Conservation (phyloP, 768 basidiomycete species). For the Mycena rosella region DNA sequence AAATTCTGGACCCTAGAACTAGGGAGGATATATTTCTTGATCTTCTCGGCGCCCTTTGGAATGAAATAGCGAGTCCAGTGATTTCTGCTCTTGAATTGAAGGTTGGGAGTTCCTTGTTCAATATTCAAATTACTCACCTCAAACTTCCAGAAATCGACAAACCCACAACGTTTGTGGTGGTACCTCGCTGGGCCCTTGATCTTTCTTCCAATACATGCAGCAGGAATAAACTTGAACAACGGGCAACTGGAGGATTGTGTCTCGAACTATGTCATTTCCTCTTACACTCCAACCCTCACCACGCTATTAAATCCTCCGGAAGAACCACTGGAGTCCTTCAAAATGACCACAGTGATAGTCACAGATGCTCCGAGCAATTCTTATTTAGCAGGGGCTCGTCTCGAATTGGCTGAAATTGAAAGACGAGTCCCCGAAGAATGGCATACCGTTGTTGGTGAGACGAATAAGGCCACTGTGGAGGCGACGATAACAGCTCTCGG, state of each 20-base stretch:
- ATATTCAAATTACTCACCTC: constrained; percentile 2
- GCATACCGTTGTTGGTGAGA: constrained; percentile 19
- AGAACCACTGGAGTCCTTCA: constrained; percentile 2
- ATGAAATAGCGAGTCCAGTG: too few relatives aligned
- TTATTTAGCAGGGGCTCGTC: neutral
- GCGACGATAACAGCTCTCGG: constrained; percentile 16
- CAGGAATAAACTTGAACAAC: neutral
- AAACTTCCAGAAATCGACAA: neutral
- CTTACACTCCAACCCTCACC: constrained; percentile 22
- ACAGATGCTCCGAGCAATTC: neutral
- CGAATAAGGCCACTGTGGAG: constrained; percentile 14
- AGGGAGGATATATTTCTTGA: too few relatives aligned
- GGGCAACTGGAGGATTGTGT: constrained; percentile 2
- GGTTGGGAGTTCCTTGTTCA: too few relatives aligned
- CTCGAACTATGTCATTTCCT: constrained; percentile 17
- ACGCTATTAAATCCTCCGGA: constrained; percentile 2
- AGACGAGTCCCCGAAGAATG: constrained; percentile 11
- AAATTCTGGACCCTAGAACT: too few relatives aligned
- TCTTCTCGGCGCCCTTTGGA: too few relatives aligned
- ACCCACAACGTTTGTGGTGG: constrained; percentile 15
- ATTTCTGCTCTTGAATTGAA: too few relatives aligned
- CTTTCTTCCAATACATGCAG: constrained; percentile 14
- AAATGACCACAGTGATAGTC: constrained; percentile 20
- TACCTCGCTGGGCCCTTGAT: constrained; percentile 1
- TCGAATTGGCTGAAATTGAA: constrained; percentile 13